A percentile compares a stretch with the other conserved stretches of the same genome.
Evolutionary conservation across 2,329 filamentous ascomycete species (phyloP).

Genomic region (Arthroderma sp.): DNA sequence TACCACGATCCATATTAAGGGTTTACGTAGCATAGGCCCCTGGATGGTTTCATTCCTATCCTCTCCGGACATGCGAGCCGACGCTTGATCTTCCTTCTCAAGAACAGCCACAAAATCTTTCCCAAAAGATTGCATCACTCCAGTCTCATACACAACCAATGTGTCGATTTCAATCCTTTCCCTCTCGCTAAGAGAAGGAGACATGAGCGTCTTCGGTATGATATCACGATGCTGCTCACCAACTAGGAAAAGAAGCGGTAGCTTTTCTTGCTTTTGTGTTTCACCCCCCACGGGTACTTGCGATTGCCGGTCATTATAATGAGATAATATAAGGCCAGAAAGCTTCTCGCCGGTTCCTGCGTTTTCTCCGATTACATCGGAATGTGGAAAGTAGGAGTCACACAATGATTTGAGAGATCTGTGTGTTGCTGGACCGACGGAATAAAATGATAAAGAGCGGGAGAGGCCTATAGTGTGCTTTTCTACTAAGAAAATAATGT

Average conservation of each 20-base stretch:
- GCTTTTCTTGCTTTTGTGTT: conserved; percentile 21
- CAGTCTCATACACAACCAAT: conserved; percentile 74
- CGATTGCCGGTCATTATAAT: conserved; percentile 46
- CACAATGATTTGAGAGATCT: conserved; percentile 52
- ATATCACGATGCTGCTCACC: conserved; percentile 83
- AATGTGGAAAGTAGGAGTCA: conserved; percentile 35
- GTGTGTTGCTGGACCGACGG: conserved; percentile 41
- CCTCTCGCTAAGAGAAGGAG: conserved; percentile 37
- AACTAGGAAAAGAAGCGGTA: conserved; percentile 69
- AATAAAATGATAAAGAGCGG: conserved; percentile 30
- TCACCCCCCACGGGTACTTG: conserved; percentile 19
- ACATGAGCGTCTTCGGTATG: conserved; percentile 69
- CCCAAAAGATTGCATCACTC: conserved; percentile 67
- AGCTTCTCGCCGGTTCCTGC: conserved; percentile 76
- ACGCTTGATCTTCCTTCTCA: conserved; percentile 16
- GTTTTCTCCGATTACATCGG: conserved; percentile 60
- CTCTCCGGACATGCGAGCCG: not conserved
- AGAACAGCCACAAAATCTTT: conserved; percentile 49
- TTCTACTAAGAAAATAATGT: not conserved
- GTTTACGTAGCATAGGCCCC: not conserved
- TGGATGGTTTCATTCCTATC: too few species aligned
- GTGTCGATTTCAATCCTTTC: conserved; percentile 59
- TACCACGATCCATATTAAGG: conserved; percentile 31
- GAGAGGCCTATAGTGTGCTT: conserved; percentile 15
- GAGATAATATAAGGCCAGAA: conserved; percentile 62